Conservation (phyloP, 2,329 filamentous ascomycete genomes). For the Colletotrichum spinosum region DNA sequence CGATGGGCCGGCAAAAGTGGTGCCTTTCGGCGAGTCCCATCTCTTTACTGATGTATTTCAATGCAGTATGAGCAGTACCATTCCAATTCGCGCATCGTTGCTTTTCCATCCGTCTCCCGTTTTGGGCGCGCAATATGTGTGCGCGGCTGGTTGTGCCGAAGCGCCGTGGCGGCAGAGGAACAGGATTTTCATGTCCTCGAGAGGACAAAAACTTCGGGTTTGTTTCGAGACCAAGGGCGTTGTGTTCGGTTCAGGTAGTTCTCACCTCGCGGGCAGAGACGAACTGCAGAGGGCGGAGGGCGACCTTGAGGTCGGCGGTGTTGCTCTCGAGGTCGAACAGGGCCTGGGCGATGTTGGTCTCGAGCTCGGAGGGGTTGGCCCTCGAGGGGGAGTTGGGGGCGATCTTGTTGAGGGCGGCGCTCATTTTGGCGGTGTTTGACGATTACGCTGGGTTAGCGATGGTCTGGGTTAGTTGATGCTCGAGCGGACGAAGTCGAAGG, state of each 20-base stretch:
- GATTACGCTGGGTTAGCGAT: conserved; percentile 36
- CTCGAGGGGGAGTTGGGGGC: conserved; percentile 96
- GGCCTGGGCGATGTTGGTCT: conserved; percentile 95
- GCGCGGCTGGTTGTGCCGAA: not conserved
- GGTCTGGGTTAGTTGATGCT: conserved; percentile 36
- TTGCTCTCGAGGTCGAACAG: conserved; percentile 99
- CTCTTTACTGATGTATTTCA: conserved; percentile 29
- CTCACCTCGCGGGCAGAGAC: conserved; percentile 99
- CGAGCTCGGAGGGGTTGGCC: conserved; percentile 96
- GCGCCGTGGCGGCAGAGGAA: conserved; percentile 32
- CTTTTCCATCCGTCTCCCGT: not conserved
- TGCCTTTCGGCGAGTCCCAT: no score
- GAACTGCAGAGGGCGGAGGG: conserved; percentile 97
- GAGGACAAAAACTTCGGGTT: not conserved
- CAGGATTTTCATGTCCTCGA: conserved; percentile 26
- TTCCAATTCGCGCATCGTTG: not conserved
- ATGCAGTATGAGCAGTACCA: not conserved
- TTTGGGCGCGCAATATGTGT: no score
- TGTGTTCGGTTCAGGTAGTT: conserved; percentile 54
- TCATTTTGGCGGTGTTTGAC: conserved; percentile 67
- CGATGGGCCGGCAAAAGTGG: not conserved
- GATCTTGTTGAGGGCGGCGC: conserved; percentile 94
- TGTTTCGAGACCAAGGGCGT: not conserved
- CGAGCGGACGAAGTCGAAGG: conserved; percentile 31
- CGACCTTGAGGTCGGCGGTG: conserved; percentile 96